phyloP scores from a whole-genome alignment of 495 filamentous ascomycete species.

The Xylaria grammica region DNA sequence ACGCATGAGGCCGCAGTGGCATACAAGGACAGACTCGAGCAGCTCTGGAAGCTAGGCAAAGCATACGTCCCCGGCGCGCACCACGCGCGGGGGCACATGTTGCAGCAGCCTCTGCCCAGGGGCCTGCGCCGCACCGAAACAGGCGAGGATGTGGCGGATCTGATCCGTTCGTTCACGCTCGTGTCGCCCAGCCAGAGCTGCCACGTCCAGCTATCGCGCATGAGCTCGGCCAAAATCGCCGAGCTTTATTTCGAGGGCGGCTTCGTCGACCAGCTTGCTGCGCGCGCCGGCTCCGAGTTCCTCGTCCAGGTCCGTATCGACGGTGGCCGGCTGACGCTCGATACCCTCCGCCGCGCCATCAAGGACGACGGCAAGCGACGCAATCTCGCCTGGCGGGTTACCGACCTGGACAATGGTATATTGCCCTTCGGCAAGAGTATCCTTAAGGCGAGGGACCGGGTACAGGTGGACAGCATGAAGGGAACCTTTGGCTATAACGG shows the following conservation, averaged over 20 bases:
- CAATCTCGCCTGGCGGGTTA: slow-evolving; percentile 50
- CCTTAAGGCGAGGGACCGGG: slow-evolving; percentile 24
- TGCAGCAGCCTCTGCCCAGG: slow-evolving; percentile 22
- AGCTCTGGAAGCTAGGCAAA: slow-evolving; percentile 51
- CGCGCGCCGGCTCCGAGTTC: slow-evolving; percentile 38
- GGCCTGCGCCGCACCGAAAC: slow-evolving; percentile 31
- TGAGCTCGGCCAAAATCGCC: slow-evolving; percentile 32
- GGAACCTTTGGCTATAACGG: background rate
- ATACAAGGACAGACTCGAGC: slow-evolving; percentile 56
- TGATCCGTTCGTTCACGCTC: slow-evolving; percentile 57
- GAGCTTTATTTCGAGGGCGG: slow-evolving; percentile 49
- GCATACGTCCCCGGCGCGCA: slow-evolving; percentile 36
- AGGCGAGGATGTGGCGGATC: slow-evolving; percentile 51
- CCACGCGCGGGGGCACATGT: slow-evolving; percentile 12
- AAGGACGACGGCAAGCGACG: slow-evolving; percentile 49
- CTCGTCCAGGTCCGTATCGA: slow-evolving; percentile 54
- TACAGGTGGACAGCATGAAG: background rate
- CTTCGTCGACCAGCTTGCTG: slow-evolving; percentile 37
- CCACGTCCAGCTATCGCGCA: slow-evolving; percentile 30
- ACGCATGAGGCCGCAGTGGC: slow-evolving; percentile 55
- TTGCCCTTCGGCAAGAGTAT: slow-evolving; percentile 35
- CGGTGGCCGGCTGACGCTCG: slow-evolving; percentile 36
- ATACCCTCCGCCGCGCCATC: slow-evolving; percentile 43
- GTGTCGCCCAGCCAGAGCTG: slow-evolving; percentile 46
- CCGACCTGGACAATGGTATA: slow-evolving; percentile 26